Evolutionary conservation across 192 early-diverging fungal species (phyloP).

Genomic region (Entomortierella lignicola): DNA sequence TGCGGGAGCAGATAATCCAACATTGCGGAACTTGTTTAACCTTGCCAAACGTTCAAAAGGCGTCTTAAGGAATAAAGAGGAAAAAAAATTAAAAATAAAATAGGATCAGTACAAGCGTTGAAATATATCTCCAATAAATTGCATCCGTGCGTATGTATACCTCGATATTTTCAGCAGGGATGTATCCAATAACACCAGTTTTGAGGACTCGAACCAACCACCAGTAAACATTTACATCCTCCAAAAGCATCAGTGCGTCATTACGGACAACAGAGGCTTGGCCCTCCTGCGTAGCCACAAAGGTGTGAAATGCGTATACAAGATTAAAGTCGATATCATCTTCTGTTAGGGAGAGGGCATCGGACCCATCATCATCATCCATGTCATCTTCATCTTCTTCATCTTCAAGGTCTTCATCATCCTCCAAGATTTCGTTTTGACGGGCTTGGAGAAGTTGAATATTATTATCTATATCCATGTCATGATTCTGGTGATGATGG

Average conservation of each 20-base stretch:
- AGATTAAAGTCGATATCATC: conserved; percentile 78
- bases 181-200: conserved; percentile 84
- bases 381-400: conserved; percentile 54
- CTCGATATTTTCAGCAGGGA: conserved; percentile 91
- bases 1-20: conserved; percentile 56
- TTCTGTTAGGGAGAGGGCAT: conserved; percentile 62
- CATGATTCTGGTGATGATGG: neutral
- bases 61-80: conserved; percentile 57
- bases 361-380: conserved; percentile 56
- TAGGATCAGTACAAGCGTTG: too few relatives aligned
- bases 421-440: conserved; percentile 51
- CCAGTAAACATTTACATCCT: conserved; percentile 91
- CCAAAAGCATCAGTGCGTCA: conserved; percentile 81
- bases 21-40: conserved; percentile 80
- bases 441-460: conserved; percentile 20
- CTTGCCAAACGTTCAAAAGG: conserved; percentile 83
- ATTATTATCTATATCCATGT: conserved; percentile 18
- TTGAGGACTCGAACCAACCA: conserved; percentile 77
- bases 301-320: conserved; percentile 89
- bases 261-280: conserved; percentile 84
- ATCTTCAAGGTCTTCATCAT: conserved; percentile 45
- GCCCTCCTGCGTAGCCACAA: conserved; percentile 86
- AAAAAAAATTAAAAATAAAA: too few relatives aligned
- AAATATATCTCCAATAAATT: too few relatives aligned
- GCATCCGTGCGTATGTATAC: conserved; percentile 35